Percentiles rank a stretch among this genome's conserved stretches.
phyloP scores from a whole-genome alignment of 441 rosid species.

The Isatis lusitanica region DNA sequence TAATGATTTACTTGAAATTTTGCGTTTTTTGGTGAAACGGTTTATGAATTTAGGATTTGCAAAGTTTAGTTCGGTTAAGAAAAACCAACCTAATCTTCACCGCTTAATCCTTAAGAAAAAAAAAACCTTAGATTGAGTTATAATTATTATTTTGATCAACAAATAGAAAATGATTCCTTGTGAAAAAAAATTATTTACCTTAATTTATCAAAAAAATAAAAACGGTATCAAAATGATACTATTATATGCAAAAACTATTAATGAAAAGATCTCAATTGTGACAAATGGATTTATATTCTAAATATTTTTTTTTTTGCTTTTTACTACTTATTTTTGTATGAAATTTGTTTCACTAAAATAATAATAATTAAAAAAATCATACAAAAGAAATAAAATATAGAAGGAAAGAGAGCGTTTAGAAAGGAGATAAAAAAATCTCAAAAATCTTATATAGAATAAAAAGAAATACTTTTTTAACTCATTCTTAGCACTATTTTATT shows the following conservation, averaged over 20 bases:
- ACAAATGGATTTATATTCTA: background rate
- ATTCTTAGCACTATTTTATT: background rate
- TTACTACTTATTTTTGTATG: background rate
- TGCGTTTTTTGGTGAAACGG: too few relatives aligned
- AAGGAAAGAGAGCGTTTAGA: background rate
- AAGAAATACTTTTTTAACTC: background rate
- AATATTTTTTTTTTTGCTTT: background rate
- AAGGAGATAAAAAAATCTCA: background rate
- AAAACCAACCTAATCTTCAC: too few relatives aligned
- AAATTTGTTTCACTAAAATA: background rate
- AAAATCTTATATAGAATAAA: too few relatives aligned
- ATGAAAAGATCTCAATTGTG: background rate
- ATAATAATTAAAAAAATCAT: background rate
- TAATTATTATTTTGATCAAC: background rate
- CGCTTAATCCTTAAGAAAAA: too few relatives aligned
- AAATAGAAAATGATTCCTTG: background rate
- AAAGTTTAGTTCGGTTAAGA: too few relatives aligned
- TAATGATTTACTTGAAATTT: too few relatives aligned
- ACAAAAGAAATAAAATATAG: background rate
- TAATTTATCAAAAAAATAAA: too few relatives aligned
- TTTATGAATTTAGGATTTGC: too few relatives aligned
- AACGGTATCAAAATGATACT: background rate
- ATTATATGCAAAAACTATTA: background rate
- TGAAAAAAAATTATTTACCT: background rate
- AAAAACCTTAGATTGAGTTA: too few relatives aligned